Evolutionary conservation across 768 basidiomycete species (phyloP), one percentile per base, ranked within the genome.

Genomic region (Leucosporidium scottii): DNA sequence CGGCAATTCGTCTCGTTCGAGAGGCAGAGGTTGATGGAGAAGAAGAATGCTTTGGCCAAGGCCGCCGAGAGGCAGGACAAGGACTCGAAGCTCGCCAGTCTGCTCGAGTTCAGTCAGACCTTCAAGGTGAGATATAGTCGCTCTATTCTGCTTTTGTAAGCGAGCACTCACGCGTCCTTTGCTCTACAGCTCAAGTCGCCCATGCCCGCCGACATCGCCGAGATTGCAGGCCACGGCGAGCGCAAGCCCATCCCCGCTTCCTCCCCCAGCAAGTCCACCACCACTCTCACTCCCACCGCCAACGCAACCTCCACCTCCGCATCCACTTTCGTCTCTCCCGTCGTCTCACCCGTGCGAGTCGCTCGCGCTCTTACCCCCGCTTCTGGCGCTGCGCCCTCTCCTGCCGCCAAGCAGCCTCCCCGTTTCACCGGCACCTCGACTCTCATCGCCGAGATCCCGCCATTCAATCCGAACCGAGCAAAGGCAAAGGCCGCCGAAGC

Each of bases 111-210:
- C 79, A 91, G 91, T 71, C 84, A 90, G 78, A 87, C 80, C 73
- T 99, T 99, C 86, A 94, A 96, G 85, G 93, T 93, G 56, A 56
- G 82, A 4, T 61, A n/a, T n/a, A n/a, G n/a, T n/a, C n/a, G n/a
- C 18, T 73, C 25, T 61, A 17, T 9, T 28, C 25, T 30, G n/a
- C 21, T 15, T 27, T 59, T 18, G 59, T 70, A 39, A 30, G 17
- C 17, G 31, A 57, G 30, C 56, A 63, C 30, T 47, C 25, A 63
- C 59, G 30, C 25, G 4, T 34, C 36, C 56, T 25, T 59, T 47
- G 13, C 55, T 20, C 61, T 59, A 34, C 72, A 93, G 91, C 84
- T 94, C 59, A 94, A 93, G 77, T 89, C 92, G 77, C 91, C 91
- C 23, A 93, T 98, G 71, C 93, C 94, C 20, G 90, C 91, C 34